Base-by-base conservation (phyloP, 139 green algal species). In the Tetradesmus obliquus region DNA sequence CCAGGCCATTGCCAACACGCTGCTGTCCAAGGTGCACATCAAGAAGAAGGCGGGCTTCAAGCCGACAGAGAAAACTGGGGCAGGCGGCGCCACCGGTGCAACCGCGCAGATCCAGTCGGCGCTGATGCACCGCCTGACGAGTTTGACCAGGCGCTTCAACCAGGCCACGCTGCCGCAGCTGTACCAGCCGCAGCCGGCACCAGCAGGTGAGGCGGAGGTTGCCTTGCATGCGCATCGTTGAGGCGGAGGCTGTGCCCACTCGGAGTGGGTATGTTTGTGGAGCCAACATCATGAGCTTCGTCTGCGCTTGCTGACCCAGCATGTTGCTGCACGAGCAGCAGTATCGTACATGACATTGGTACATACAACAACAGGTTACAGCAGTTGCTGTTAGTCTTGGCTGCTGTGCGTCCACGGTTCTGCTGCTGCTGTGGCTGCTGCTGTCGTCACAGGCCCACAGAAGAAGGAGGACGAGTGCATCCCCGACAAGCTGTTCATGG, bases 11-110 rank as follows among this genome's bases (percentile, higher is more conserved):
- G 4, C 53, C 82, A 92, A 92, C 82, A 92, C 90, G 32, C 9
- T 92, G 82, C 82, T 92, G 82, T 58, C 90, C n/a, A 89, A 90
- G 55, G 17, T 92, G 15, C 83, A 90, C 84, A 32, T 92, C n/a
- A 92, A 92, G 71, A 88, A 88, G 51, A 92, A 92, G 90, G 90
- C 83, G 0, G 90, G 83, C 22, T 92, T 92, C 71, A 92, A 92
- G 55, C 62, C 60, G 0, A 92, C 90, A 32, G 83, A 90, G 24
- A 92, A 92, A 83, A 86, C 90, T 0, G 62, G 53, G 1, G 55
- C 15, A 5, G 83, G 24, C 13, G 86, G 76, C 8, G 57, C 45
- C 2, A 24, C 88, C 13, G 79, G 79, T 1, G 6, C 89, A 3
- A 79, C 81, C 1, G n/a, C 55, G 4, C 89, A 88, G 12, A 84